Evolutionary conservation across 1,284 basidiomycete genomes (phyloP).

Genomic region (Coniferiporia weirii): DNA sequence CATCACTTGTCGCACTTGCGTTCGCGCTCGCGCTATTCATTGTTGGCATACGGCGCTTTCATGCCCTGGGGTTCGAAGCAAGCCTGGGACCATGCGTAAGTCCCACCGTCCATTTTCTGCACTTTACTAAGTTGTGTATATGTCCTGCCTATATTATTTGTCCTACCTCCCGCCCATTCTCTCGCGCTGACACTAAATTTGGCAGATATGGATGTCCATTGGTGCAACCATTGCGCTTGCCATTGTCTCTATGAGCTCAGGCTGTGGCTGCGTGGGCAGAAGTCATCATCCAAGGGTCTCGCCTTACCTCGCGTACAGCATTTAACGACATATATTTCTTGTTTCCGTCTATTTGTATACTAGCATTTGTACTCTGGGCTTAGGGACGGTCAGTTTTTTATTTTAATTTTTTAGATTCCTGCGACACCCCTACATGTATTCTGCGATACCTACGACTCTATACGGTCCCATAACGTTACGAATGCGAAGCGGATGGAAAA

Average conservation of each 20-base stretch:
- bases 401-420: not conserved
- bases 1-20: constrained; percentile 24
- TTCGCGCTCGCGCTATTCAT: constrained; percentile 27
- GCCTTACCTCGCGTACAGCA: constrained; percentile 15
- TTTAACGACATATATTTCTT: not conserved
- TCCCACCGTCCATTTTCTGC: not conserved
- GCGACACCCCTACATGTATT: not conserved
- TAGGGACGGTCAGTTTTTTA: not conserved
- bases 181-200: not conserved
- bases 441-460: not conserved
- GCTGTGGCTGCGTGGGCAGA: constrained; percentile 27
- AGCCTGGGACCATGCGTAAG: constrained; percentile 27
- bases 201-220: constrained; percentile 29
- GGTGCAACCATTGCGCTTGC: constrained; percentile 25
- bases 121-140: not conserved
- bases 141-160: not conserved
- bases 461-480: not conserved
- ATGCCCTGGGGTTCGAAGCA: constrained; percentile 22
- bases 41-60: constrained; percentile 23
- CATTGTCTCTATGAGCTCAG: constrained; percentile 25
- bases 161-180: not conserved
- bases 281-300: constrained; percentile 21
- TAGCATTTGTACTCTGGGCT: not conserved
- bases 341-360: not conserved
- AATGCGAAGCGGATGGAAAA: not conserved